These are phyloP conservation scores for Halenospora varia DNA, from an alignment of 495 filamentous ascomycete species.

Conservation along the genomic window DNA sequence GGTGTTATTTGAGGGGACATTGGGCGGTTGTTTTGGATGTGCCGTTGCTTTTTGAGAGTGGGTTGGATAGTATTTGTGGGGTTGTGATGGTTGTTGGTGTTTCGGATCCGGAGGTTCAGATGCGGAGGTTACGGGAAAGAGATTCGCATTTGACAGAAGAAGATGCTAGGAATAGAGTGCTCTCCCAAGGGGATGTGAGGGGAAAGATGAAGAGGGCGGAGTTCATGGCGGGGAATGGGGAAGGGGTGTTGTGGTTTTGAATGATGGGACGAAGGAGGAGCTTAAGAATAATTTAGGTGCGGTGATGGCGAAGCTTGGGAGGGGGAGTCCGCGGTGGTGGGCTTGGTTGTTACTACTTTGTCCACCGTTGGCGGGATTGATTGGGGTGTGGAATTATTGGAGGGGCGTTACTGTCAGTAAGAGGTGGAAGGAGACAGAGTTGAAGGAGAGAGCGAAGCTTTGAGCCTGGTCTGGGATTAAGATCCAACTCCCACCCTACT, in stretches of 20 bases:
- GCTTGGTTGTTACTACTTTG: conserved; percentile 63
- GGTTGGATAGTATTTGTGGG: conserved; percentile 75
- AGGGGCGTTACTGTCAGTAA: conserved; percentile 62
- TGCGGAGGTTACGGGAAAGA: conserved; percentile 64
- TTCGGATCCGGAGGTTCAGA: conserved; percentile 68
- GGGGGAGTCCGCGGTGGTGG: conserved; percentile 75
- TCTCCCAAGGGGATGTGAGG: conserved; percentile 77
- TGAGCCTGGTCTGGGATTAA: conserved; percentile 25
- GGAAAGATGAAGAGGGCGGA: conserved; percentile 73
- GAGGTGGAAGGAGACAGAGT: conserved; percentile 64
- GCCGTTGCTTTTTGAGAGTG: conserved; percentile 83
- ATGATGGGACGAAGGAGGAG: conserved; percentile 70
- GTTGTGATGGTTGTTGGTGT: conserved; percentile 84
- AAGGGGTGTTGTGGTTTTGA: conserved; percentile 77
- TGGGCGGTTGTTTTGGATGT: conserved; percentile 94
- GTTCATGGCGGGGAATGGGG: conserved; percentile 43
- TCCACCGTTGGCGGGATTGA: conserved; percentile 65
- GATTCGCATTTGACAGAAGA: conserved; percentile 68
- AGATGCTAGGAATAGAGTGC: conserved; percentile 79
- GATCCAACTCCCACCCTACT: too few species aligned
- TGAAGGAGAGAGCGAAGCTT: conserved; percentile 65
- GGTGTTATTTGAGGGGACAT: conserved; percentile 62
- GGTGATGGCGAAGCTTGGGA: conserved; percentile 58
- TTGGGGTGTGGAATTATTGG: conserved; percentile 63
- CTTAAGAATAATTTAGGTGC: conserved; percentile 58